Evolutionary conservation across 352 stramenopile genomes (phyloP).

Genomic region (Blastocystis sp.): DNA sequence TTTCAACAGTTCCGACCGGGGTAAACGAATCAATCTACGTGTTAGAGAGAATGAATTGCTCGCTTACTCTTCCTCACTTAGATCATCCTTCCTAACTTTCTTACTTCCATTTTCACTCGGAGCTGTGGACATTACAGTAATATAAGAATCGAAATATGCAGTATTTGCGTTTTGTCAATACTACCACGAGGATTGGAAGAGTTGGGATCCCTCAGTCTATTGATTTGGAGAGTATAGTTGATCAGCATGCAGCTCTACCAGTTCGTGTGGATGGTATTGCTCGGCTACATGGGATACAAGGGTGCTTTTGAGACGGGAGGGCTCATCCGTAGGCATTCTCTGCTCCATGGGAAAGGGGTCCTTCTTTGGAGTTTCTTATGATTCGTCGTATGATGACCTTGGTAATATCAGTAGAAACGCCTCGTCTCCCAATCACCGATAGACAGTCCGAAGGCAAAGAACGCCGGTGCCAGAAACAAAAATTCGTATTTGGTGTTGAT

Average conservation of each 20-base stretch:
- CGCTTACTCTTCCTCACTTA: too few relatives aligned
- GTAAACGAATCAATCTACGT: too few relatives aligned
- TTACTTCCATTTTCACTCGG: too few relatives aligned
- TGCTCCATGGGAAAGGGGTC: conserved; percentile 9
- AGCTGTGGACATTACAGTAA: too few relatives aligned
- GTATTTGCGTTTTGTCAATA: too few relatives aligned
- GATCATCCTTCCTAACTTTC: too few relatives aligned
- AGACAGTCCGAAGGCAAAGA: background rate
- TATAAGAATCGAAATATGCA: too few relatives aligned
- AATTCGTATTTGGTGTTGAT: conserved; percentile 56
- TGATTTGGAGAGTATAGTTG: too few relatives aligned
- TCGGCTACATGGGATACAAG: conserved; percentile 19
- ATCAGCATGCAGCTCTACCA: conserved; percentile 38
- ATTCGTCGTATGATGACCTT: conserved; percentile 20
- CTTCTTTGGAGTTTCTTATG: conserved; percentile 3
- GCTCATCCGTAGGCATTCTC: background rate
- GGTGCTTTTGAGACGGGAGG: background rate
- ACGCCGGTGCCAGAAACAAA: background rate
- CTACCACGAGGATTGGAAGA: too few relatives aligned
- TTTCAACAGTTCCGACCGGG: too few relatives aligned
- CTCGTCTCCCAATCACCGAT: background rate
- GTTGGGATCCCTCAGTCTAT: too few relatives aligned
- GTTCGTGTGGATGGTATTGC: conserved; percentile 20
- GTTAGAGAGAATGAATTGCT: too few relatives aligned
- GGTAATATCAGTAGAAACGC: background rate